Percentiles rank a stretch among this genome's conserved stretches.
phyloP scores from a whole-genome alignment of 2,329 filamentous ascomycete genomes.

The Pseudodiploospora longispora region DNA sequence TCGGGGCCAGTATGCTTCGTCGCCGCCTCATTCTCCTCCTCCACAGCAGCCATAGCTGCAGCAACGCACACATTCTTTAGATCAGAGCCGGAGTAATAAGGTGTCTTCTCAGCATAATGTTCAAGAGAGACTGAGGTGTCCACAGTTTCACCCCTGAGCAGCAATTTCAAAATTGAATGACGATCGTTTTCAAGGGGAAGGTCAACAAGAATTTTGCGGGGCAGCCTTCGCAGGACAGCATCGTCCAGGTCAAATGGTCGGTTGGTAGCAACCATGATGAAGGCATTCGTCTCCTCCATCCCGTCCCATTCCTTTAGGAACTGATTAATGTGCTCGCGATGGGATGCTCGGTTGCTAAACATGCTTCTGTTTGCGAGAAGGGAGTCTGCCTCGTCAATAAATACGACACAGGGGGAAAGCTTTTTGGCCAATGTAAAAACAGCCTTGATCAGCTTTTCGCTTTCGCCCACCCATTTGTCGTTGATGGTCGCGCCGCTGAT shows the following conservation, averaged over 20 bases:
- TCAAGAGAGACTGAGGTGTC: conserved; percentile 53
- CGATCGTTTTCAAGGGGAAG: conserved; percentile 60
- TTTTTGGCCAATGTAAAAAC: conserved; percentile 90
- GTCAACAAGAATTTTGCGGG: conserved; percentile 65
- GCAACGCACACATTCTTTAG: conserved; percentile 77
- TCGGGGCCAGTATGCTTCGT: conserved; percentile 30
- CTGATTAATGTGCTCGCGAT: conserved; percentile 91
- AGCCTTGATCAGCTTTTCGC: conserved; percentile 90
- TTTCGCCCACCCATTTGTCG: conserved; percentile 93
- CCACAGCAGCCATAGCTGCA: conserved; percentile 69
- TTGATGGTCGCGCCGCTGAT: conserved; percentile 87
- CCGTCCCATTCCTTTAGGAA: conserved; percentile 97
- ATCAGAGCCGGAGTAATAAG: conserved; percentile 75
- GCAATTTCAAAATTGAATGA: conserved; percentile 60
- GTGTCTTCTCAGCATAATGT: conserved; percentile 57
- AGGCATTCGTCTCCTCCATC: conserved; percentile 71
- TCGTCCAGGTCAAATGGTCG: conserved; percentile 91
- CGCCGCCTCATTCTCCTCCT: conserved; percentile 55
- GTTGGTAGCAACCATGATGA: conserved; percentile 98
- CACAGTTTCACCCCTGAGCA: conserved; percentile 60
- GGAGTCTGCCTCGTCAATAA: conserved; percentile 94
- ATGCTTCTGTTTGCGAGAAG: conserved; percentile 73
- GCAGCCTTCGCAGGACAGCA: conserved; percentile 69
- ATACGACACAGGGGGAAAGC: conserved; percentile 84
- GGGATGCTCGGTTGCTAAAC: conserved; percentile 56